Evolutionary conservation across 2,329 filamentous ascomycete species (phyloP), one percentile per base, ranked within the genome.

Genomic region (Aureobasidium uvarum): DNA sequence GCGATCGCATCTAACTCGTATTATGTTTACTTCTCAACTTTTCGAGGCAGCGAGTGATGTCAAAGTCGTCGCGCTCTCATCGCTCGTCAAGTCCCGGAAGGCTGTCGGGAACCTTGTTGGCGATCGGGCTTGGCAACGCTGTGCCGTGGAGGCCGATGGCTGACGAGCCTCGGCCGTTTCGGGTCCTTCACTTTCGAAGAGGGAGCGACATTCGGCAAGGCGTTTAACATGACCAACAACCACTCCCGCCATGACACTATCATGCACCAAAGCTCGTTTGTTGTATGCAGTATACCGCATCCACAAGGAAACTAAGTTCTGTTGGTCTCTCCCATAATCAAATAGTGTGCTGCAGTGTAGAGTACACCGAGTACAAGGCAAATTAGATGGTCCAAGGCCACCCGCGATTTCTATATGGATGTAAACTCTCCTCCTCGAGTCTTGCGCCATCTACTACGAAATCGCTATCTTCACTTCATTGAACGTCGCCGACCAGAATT

Each of bases 141-240:
- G 25, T 31, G 48, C 48, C 48, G 48, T n/a, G 33, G 25, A 51
- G 25, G 16, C 48, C 48, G 48, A 33, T 3, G 25, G 5, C 18
- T 33, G 28, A 31, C 25, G 20, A n/a, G 38, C 54, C 39, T 20
- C 39, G 52, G 14, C 20, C 54, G 20, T n/a, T 45, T 16, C 28
- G 48, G 25, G 16, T 16, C 28, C 16, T 51, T 51, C 28, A 31
- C 25, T 51, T 31, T 28, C 10, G 16, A 51, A 51, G 48, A 6
- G 48, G 14, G 28, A 25, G 48, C 16, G 14, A 28, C 46, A 50
- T 31, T 58, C 39, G 54, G 54, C 38, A 58, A 58, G 54, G 54
- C 39, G 39, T 43, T 45, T n/a, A n/a, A 45, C 54, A 58, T 45
- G 54, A 58, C 54, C 54, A 58, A 58, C 54, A 33, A 20, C 54